Conservation (phyloP, 2,329 filamentous ascomycete species). For the Cladosporium halotolerans region DNA sequence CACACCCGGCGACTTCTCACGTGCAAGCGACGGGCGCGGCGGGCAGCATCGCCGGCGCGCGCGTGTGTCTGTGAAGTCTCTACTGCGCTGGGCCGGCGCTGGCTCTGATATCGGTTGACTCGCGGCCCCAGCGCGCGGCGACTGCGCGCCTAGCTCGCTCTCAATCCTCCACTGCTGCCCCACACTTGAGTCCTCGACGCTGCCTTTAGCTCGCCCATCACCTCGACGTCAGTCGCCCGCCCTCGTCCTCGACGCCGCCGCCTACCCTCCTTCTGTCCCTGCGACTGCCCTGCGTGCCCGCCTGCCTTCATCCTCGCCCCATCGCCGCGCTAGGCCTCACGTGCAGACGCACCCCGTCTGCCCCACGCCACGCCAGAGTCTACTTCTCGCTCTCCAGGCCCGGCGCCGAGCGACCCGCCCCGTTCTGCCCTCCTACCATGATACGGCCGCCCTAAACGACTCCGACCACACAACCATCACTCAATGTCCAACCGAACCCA, state of each 20-base stretch:
- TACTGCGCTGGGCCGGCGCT: no score
- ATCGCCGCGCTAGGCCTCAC: not conserved
- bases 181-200: not conserved
- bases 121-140: no score
- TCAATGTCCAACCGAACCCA: constrained; percentile 28
- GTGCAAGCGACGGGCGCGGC: not conserved
- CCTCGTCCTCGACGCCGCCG: no score
- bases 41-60: not conserved
- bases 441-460: constrained; percentile 15
- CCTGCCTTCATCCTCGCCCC: not conserved
- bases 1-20: no score
- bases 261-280: not conserved
- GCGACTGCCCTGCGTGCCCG: not conserved
- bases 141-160: no score
- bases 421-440: constrained; percentile 14
- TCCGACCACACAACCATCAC: constrained; percentile 8
- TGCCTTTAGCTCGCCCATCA: not conserved
- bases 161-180: not conserved
- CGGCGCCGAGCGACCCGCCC: constrained; percentile 1
- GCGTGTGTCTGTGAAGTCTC: no score
- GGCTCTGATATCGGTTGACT: no score
- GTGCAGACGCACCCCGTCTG: not conserved
- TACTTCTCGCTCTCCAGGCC: not conserved
- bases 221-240: not conserved
- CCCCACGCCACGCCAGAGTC: not conserved